phyloP scores from a whole-genome alignment of 805 yeast species.

The Wickerhamomyces chambardii region DNA sequence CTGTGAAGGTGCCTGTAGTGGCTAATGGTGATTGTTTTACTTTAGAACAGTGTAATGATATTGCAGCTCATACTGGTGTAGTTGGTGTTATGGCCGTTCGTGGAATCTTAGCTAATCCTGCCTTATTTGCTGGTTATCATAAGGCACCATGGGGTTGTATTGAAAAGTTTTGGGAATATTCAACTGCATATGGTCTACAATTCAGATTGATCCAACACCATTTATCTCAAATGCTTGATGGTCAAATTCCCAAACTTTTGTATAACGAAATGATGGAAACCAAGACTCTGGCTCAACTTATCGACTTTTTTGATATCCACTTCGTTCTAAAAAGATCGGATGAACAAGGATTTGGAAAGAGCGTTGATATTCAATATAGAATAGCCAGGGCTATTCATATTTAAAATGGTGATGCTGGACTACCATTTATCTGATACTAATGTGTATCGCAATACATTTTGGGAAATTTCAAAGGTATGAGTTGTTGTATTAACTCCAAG shows the following conservation, averaged over 20 bases:
- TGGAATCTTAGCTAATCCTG: slow-evolving; percentile 83
- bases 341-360: slow-evolving; percentile 61
- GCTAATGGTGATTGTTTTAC: slow-evolving; percentile 95
- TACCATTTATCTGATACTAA: not conserved
- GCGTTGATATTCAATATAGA: slow-evolving; percentile 35
- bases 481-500: no score
- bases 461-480: no score
- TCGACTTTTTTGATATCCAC: slow-evolving; percentile 74
- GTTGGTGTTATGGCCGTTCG: slow-evolving; percentile 97
- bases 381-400: slow-evolving; percentile 17
- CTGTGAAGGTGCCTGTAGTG: slow-evolving; percentile 64
- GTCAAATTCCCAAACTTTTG: slow-evolving; percentile 33
- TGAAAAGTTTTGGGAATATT: slow-evolving; percentile 74
- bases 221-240: slow-evolving; percentile 75
- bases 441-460: not conserved
- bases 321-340: slow-evolving; percentile 60
- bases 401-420: slow-evolving; percentile 4
- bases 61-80: slow-evolving; percentile 59
- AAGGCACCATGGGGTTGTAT: slow-evolving; percentile 88
- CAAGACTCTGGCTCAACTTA: slow-evolving; percentile 47
- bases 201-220: slow-evolving; percentile 84
- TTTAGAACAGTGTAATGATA: slow-evolving; percentile 51
- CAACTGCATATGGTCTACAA: slow-evolving; percentile 76
- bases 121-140: slow-evolving; percentile 65
- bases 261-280: slow-evolving; percentile 58